Percentiles rank a stretch among this genome's conserved stretches.
These are phyloP conservation scores for Fusarium sulawesiense DNA, from an alignment of 2,329 filamentous ascomycete genomes.

Conservation along the genomic window DNA sequence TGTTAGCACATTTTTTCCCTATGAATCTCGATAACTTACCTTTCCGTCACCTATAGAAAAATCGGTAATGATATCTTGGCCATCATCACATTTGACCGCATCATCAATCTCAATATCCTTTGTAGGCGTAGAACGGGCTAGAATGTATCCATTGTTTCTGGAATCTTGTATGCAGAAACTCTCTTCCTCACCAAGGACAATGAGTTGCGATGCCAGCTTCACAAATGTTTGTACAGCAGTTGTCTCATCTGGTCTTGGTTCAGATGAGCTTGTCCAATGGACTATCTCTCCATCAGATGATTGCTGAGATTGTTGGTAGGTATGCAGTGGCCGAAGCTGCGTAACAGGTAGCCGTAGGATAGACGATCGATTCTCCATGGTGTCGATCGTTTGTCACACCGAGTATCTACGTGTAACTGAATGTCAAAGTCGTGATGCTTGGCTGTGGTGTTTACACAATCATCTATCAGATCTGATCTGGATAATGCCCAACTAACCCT, in stretches of 20 bases:
- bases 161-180: constrained; percentile 11
- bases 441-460: constrained; percentile 2
- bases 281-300: background rate
- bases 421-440: background rate
- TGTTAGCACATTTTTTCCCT: background rate
- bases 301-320: background rate
- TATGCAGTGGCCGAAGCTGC: constrained; percentile 32
- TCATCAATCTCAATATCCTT: background rate
- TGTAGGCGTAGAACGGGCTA: background rate
- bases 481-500: background rate
- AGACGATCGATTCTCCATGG: constrained; percentile 6
- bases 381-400: background rate
- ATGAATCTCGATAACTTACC: background rate
- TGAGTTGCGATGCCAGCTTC: background rate
- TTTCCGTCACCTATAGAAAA: constrained; percentile 24
- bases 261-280: background rate
- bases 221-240: constrained; percentile 1
- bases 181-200: constrained; percentile 11
- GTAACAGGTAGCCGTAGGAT: constrained; percentile 4
- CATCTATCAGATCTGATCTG: background rate
- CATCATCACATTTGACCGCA: background rate
- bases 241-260: background rate
- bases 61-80: background rate
- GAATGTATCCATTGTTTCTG: background rate
- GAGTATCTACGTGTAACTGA: background rate